Percentiles rank a stretch among this genome's conserved stretches.
These are phyloP conservation scores for Pisolithus sp. DNA, from an alignment of 768 basidiomycete species.

Conservation along the genomic window DNA sequence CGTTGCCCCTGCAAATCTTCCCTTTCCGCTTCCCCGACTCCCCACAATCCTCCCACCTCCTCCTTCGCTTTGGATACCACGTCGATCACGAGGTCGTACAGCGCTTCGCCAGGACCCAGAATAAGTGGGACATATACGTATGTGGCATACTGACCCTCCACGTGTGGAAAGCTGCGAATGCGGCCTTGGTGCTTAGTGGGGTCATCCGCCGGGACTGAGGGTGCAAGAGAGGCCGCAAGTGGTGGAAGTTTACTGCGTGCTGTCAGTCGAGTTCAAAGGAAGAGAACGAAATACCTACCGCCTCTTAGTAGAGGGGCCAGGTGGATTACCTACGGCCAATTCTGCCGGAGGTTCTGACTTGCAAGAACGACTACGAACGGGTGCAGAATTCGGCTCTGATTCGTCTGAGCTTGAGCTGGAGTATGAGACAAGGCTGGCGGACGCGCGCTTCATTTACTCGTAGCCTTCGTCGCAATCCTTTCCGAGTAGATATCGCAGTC, in stretches of 20 bases:
- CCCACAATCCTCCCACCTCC: conserved; percentile 37
- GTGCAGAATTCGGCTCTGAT: neutral
- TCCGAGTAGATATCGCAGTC: neutral
- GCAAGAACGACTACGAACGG: neutral
- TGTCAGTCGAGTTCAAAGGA: conserved; percentile 3
- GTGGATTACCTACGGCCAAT: conserved; percentile 2
- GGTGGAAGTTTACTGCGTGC: conserved; percentile 53
- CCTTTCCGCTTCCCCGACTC: neutral
- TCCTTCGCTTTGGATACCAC: conserved; percentile 8
- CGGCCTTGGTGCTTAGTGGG: conserved; percentile 84
- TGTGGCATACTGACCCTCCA: conserved; percentile 80
- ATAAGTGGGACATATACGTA: conserved; percentile 69
- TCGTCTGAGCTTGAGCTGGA: conserved; percentile 45
- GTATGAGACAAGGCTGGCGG: conserved; percentile 40
- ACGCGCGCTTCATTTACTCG: conserved; percentile 18
- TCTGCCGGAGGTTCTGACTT: neutral
- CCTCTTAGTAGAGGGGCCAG: conserved; percentile 31
- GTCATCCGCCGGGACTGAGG: conserved; percentile 54
- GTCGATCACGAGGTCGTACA: conserved; percentile 37
- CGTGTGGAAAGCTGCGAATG: conserved; percentile 64
- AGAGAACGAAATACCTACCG: conserved; percentile 24
- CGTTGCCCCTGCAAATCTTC: neutral
- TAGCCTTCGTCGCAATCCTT: neutral
- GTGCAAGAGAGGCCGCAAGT: conserved; percentile 43
- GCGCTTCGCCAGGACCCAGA: conserved; percentile 35